Evolutionary conservation across 306 rosid species (phyloP).

Genomic region (Ammopiptanthus mongolicus): DNA sequence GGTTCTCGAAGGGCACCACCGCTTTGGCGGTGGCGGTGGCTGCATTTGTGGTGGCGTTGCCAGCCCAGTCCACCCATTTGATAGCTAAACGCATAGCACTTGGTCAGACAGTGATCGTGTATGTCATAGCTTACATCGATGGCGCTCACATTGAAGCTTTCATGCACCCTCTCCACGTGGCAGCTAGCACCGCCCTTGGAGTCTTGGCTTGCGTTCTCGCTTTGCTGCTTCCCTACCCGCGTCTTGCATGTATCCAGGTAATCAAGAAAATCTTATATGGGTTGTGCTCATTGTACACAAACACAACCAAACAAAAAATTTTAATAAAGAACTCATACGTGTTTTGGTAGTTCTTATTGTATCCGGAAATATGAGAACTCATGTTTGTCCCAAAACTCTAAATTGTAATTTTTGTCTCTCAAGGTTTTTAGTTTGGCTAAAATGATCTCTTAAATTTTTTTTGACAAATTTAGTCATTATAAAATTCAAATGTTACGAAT

Average conservation of each 20-base stretch:
- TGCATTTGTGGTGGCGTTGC: constrained; percentile 50
- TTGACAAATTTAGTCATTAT: too few species aligned
- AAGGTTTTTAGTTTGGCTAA: too few species aligned
- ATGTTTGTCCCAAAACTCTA: too few species aligned
- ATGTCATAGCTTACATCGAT: constrained; percentile 39
- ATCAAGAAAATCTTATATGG: neutral
- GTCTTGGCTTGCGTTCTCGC: constrained; percentile 59
- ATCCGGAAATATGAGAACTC: too few species aligned
- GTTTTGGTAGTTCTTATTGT: too few species aligned
- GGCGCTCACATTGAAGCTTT: constrained; percentile 32
- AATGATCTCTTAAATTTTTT: too few species aligned
- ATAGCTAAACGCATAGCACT: constrained; percentile 52
- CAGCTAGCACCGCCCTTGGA: constrained; percentile 56
- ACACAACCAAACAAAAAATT: too few species aligned
- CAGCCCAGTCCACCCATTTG: constrained; percentile 42
- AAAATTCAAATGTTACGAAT: too few species aligned
- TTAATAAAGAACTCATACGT: too few species aligned
- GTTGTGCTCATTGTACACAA: too few species aligned
- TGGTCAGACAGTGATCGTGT: constrained; percentile 54
- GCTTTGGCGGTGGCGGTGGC: constrained; percentile 48
- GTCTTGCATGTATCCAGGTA: constrained; percentile 56
- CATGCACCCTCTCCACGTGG: constrained; percentile 64
- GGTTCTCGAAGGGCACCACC: constrained; percentile 26
- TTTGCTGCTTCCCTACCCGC: constrained; percentile 57
- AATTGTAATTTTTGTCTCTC: too few species aligned